These are phyloP conservation scores for Solidago caesia DNA, from an alignment of 129 eudicot genomes.

Conservation along the genomic window DNA sequence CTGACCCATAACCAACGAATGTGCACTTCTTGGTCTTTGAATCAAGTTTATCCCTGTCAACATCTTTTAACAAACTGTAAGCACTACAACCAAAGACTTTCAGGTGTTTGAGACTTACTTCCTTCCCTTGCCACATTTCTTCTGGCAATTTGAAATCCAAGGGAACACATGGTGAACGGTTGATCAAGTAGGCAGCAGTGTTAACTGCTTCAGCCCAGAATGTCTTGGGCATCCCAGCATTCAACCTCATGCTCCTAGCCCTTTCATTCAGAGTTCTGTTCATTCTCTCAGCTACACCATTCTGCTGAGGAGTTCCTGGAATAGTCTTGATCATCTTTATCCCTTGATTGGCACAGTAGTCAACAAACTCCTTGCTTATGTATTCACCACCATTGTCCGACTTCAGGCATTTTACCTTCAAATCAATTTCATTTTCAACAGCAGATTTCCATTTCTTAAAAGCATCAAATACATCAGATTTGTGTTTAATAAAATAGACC, in stretches of 20 bases:
- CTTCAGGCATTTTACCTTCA: neutral
- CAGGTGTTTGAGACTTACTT: neutral
- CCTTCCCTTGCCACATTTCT: neutral
- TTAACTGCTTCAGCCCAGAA: neutral
- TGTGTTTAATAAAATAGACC: neutral
- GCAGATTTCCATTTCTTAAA: neutral
- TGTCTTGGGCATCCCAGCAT: neutral
- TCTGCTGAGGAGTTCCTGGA: neutral
- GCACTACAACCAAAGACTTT: neutral
- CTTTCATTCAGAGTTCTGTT: neutral
- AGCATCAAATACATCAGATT: neutral
- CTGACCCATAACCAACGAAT: neutral
- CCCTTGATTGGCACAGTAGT: neutral
- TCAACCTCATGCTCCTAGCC: neutral
- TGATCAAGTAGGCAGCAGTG: neutral
- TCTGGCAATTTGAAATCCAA: neutral
- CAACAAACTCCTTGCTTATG: neutral
- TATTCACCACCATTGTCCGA: neutral
- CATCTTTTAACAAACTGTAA: slow-evolving; percentile 25
- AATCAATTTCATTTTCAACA: neutral
- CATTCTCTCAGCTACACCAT: neutral
- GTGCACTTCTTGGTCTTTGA: slow-evolving; percentile 3
- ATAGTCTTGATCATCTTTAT: neutral
- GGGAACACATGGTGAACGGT: neutral
- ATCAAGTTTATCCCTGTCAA: neutral